These are phyloP conservation scores for Neoascochyta sp. DNA, from an alignment of 2,329 filamentous ascomycete species.

Conservation along the genomic window DNA sequence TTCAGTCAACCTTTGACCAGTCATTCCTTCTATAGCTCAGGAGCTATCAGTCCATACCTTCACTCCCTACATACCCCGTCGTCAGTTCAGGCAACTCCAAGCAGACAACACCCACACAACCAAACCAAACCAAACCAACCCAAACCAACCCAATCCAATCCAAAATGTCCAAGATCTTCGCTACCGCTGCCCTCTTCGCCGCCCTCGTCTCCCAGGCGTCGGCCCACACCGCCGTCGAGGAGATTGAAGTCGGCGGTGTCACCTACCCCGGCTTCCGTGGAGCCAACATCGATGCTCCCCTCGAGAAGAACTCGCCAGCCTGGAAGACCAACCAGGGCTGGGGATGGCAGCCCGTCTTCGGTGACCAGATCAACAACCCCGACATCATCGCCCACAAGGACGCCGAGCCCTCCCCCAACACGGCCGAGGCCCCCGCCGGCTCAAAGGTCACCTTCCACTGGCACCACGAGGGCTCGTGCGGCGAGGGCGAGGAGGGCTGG, in stretches of 20 bases:
- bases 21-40: constrained; percentile 31
- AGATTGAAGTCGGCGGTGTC: constrained; percentile 23
- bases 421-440: constrained; percentile 26
- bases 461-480: constrained; percentile 28
- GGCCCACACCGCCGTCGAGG: constrained; percentile 28
- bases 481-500: constrained; percentile 26
- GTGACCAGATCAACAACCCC: constrained; percentile 20
- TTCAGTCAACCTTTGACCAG: constrained; percentile 24
- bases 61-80: constrained; percentile 9
- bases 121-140: constrained; percentile 2
- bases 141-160: constrained; percentile 1
- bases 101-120: constrained; percentile 1
- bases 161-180: constrained; percentile 29
- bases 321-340: constrained; percentile 35
- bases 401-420: constrained; percentile 28
- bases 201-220: constrained; percentile 22
- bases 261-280: constrained; percentile 30
- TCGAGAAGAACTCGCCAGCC: constrained; percentile 26
- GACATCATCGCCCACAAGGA: constrained; percentile 34
- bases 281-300: constrained; percentile 20
- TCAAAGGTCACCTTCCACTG: constrained; percentile 30
- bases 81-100: constrained; percentile 5
- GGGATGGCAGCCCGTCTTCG: constrained; percentile 30
- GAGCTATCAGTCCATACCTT: constrained; percentile 23
- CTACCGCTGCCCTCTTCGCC: constrained; percentile 25